These are phyloP conservation scores for Debaryomyces singareniensis DNA, from an alignment of 1,139 yeast genomes.

Conservation along the genomic window DNA sequence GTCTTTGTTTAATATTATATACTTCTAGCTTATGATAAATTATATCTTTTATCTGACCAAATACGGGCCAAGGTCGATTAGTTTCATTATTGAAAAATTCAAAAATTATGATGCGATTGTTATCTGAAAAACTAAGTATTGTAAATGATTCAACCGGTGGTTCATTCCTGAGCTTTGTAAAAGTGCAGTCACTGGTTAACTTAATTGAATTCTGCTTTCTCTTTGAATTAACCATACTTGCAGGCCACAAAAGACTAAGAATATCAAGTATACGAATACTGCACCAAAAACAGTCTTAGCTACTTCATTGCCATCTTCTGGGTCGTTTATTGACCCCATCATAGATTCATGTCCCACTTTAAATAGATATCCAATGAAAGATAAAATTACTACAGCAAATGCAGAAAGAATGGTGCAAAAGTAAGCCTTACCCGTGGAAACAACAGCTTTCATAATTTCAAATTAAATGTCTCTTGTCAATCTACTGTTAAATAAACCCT, in stretches of 20 bases:
- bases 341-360: conserved; percentile 78
- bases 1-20: no score
- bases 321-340: conserved; percentile 88
- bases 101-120: no score
- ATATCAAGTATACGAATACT: conserved; percentile 71
- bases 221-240: conserved; percentile 63
- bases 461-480: no score
- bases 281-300: conserved; percentile 89
- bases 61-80: no score
- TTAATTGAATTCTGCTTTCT: conserved; percentile 49
- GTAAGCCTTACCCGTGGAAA: conserved; percentile 75
- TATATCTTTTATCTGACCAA: no score
- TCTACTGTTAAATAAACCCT: no score
- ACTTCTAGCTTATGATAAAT: no score
- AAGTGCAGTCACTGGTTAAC: no score
- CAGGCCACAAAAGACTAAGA: conserved; percentile 84
- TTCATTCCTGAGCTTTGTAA: no score
- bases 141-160: no score
- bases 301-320: conserved; percentile 89
- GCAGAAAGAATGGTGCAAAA: conserved; percentile 90
- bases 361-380: conserved; percentile 80
- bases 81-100: no score
- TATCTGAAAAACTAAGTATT: no score
- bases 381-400: conserved; percentile 81
- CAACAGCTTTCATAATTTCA: conserved; percentile 27